Base-by-base conservation (phyloP, 768 basidiomycete genomes). In the Pisolithus tinctorius region DNA sequence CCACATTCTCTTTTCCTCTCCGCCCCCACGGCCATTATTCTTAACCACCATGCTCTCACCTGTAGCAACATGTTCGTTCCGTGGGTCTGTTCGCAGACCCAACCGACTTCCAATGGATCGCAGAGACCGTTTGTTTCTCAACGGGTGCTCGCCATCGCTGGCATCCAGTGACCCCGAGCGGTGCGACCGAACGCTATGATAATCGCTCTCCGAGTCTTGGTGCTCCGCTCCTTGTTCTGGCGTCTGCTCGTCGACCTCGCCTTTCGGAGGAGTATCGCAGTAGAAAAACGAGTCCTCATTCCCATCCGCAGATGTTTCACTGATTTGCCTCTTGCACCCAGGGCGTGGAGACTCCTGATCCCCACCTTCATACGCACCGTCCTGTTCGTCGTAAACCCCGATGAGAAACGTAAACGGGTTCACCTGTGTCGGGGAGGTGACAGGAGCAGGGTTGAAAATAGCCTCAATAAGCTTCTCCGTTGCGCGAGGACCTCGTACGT, bases 401-500 rank as follows among this genome's bases (percentile, higher is more conserved):
- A 61, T 57, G 38, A 69, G 68, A 49, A 69, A 72, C 6, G 72
- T 73, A 54, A 73, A 72, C 4, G 71, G 72, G 4, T 59, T 65
- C 17, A 67, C 53, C 38, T 51, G 52, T 31, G 25, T 46, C 1
- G 50, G 53, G 4, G 57, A 56, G 1, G 69, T 70, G 8, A 78
- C 78, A 2, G 73, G 75, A 1, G 74, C 74, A 2, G 88, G 88
- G 58, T 91, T 91, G 63, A 91, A 91, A 25, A 91, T 63, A 5
- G 85, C 81, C 50, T 91, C 88, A 60, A 90, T 89, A 39, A 91
- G 74, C 36, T 73, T 73, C 62, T 87, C 86, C 0, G 87, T 89
- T 13, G 81, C 79, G 47, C 78, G 77, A 2, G 82, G 76, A 1
- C 84, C 82, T 54, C 77, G 74, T 3, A 79, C 76, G 16, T 69